These are phyloP conservation scores for Thermothelomyces thermophilus DNA, from an alignment of 2,329 filamentous ascomycete species.

Conservation along the genomic window DNA sequence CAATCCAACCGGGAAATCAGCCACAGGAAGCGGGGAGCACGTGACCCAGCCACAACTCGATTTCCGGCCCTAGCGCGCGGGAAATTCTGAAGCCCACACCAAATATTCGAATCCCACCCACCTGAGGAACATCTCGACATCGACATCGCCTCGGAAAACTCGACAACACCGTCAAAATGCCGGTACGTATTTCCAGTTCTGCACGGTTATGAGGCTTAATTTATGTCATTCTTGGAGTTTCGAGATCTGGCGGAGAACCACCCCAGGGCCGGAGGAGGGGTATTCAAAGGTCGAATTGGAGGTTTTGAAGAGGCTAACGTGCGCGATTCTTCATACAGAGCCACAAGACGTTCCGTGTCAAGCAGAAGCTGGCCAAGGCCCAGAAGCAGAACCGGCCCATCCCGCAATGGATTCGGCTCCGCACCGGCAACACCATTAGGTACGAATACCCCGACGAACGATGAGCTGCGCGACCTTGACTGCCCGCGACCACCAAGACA, in stretches of 20 bases:
- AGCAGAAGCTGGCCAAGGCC: constrained; percentile 99
- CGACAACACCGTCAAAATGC: constrained; percentile 35
- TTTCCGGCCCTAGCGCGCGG: constrained; percentile 20
- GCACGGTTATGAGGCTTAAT: background rate
- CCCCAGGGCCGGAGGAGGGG: constrained; percentile 1
- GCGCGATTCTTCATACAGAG: constrained; percentile 51
- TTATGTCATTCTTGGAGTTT: background rate
- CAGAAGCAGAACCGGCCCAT: constrained; percentile 99
- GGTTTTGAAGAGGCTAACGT: constrained; percentile 20
- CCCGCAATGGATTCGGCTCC: constrained; percentile 98
- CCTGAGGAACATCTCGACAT: constrained; percentile 25
- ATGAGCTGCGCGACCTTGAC: background rate
- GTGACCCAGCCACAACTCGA: constrained; percentile 24
- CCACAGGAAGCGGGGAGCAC: constrained; percentile 15
- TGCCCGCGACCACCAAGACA: background rate
- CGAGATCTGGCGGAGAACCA: constrained; percentile 1
- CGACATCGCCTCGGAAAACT: constrained; percentile 28
- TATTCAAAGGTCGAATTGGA: background rate
- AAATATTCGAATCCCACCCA: constrained; percentile 25
- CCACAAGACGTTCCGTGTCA: constrained; percentile 99
- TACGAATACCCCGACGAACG: constrained; percentile 47
- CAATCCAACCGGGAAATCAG: constrained; percentile 2
- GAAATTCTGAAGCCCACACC: constrained; percentile 27
- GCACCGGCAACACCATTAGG: constrained; percentile 99
- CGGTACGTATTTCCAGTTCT: constrained; percentile 29